A percentile compares a stretch with the other conserved stretches of the same genome.
Evolutionary conservation across 1,284 basidiomycete genomes (phyloP).

Genomic region (Cryptococcus amylolentus): DNA sequence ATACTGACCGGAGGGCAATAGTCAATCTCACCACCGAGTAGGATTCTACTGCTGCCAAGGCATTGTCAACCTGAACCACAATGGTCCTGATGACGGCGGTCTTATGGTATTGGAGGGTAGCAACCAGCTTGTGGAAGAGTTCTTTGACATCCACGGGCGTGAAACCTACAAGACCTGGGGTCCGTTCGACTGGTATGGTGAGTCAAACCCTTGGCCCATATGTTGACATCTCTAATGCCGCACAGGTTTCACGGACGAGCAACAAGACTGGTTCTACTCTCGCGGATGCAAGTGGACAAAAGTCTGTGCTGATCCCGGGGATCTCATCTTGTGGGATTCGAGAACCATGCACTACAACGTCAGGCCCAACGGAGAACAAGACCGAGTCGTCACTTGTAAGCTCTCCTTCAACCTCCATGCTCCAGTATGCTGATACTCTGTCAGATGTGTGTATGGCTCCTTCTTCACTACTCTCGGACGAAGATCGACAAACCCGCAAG

Average conservation of each 20-base stretch:
- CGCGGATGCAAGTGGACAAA: slow-evolving; percentile 34
- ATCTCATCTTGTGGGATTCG: slow-evolving; percentile 32
- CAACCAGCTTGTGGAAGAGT: slow-evolving; percentile 19
- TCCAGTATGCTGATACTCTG: background rate
- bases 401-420: background rate
- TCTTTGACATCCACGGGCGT: slow-evolving; percentile 31
- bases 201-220: background rate
- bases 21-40: slow-evolving; percentile 37
- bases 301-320: slow-evolving; percentile 27
- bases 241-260: slow-evolving; percentile 26
- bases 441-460: slow-evolving; percentile 24
- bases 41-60: slow-evolving; percentile 49
- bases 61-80: slow-evolving; percentile 43
- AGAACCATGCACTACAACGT: slow-evolving; percentile 21
- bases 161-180: slow-evolving; percentile 34
- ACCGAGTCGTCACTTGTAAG: slow-evolving; percentile 21
- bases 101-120: slow-evolving; percentile 43
- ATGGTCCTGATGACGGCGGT: slow-evolving; percentile 48
- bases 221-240: background rate
- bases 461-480: slow-evolving; percentile 17
- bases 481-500: slow-evolving; percentile 15
- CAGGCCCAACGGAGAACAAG: slow-evolving; percentile 15
- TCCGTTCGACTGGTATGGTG: slow-evolving; percentile 22
- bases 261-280: slow-evolving; percentile 33
- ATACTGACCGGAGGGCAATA: background rate